A percentile compares a stretch with the other conserved stretches of the same genome.
Evolutionary conservation across 2,329 filamentous ascomycete genomes (phyloP).

Genomic region (Amphichorda felina): DNA sequence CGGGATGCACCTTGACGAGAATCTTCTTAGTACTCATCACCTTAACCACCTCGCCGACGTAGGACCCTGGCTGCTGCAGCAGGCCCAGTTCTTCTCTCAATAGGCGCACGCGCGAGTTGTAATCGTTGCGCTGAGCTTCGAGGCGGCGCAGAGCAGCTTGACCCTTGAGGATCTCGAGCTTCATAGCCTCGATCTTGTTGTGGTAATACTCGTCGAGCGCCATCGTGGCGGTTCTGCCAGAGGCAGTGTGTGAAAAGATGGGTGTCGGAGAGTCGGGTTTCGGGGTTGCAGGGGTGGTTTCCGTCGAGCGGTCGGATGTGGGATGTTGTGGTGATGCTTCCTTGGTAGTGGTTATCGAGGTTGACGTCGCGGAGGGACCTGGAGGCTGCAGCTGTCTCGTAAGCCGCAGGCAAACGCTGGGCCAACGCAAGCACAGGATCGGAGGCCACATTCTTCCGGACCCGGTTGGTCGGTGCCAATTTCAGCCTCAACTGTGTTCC

Average conservation of each 20-base stretch:
- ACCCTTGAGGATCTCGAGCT: slow-evolving; percentile 99
- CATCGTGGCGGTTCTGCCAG: slow-evolving; percentile 48
- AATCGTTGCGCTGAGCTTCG: slow-evolving; percentile 97
- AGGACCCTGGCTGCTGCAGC: slow-evolving; percentile 92
- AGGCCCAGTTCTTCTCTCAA: slow-evolving; percentile 91
- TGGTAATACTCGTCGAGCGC: slow-evolving; percentile 98
- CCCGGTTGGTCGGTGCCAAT: neutral
- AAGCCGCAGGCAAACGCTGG: slow-evolving; percentile 3
- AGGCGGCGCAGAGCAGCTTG: slow-evolving; percentile 89
- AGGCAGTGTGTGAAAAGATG: slow-evolving; percentile 4
- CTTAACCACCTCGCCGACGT: slow-evolving; percentile 99
- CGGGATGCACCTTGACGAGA: slow-evolving; percentile 95
- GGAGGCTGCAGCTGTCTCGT: slow-evolving; percentile 5
- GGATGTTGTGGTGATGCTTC: slow-evolving; percentile 6
- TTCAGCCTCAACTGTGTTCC: neutral
- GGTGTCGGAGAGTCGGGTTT: neutral
- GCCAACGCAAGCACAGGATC: slow-evolving; percentile 4
- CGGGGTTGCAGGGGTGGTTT: neutral
- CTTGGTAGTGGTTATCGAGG: slow-evolving; percentile 1
- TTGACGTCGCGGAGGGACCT: slow-evolving; percentile 3
- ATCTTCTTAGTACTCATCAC: slow-evolving; percentile 99
- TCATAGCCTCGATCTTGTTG: slow-evolving; percentile 99
- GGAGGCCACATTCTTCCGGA: slow-evolving; percentile 6
- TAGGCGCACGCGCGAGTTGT: slow-evolving; percentile 94
- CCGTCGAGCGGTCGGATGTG: slow-evolving; percentile 1